Evolutionary conservation across 805 yeast genomes (phyloP), one percentile per base, ranked within the genome.

Genomic region (Myxozyma melibiosi): DNA sequence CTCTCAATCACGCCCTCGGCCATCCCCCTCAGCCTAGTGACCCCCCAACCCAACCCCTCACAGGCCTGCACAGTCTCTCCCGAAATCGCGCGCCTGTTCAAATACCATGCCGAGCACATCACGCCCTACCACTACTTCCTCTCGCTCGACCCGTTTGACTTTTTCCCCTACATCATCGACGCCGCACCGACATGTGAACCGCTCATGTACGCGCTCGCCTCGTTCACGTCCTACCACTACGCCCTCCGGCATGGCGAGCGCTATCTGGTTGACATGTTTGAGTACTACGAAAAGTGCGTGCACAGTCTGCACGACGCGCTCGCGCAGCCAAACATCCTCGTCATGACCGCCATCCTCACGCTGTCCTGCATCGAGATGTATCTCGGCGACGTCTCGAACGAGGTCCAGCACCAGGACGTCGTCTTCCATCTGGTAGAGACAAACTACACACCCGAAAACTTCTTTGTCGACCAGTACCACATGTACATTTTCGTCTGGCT

Each of bases 241-340:
- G 58, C 78, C 42, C 72, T 77, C 51, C 74, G 83, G 63, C 83
- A 80, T 55, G 84, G 83, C 6, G 84, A 79, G 62, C 70, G 83
- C 55, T 79, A 70, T 62, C 78, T 76, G 3, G 55, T 45, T 28
- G 74, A 76, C 14, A 55, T 58, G 60, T 58, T 58, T 43, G 43
- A 50, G 37, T 55, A 51, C 43, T 58, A 58, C 45, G 63, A 58
- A 25, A 38, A 43, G 37, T 55, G 53, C 18, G 30, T 58, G 16
- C 30, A 13, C 9, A 34, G 28, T 33, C 55, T 58, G 8, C 57
- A 28, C 16, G 11, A 47, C 11, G 63, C 51, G 2, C 33, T 58
- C 18, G 41, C 42, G 8, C 18, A 33, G 9, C 61, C 63, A 9
- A 48, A 47, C 28, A 22, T 52, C 13, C 18, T 46, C 30, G 53